Conservation (phyloP, 2,329 filamentous ascomycete genomes). For the Trichoderma sp. region DNA sequence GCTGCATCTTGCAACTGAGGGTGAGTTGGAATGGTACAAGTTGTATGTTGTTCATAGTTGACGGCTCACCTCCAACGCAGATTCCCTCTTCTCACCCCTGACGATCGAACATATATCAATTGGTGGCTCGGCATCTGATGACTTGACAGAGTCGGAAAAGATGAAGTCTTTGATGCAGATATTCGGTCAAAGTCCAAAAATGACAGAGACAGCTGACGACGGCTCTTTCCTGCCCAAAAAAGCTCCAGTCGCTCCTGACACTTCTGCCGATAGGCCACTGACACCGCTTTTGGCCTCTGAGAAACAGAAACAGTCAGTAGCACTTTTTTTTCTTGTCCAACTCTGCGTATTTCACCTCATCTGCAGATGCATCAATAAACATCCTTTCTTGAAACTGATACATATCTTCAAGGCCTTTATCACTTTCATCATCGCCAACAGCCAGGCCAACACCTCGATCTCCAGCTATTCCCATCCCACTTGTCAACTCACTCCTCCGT, state of each 20-base stretch:
- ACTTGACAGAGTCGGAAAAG: constrained; percentile 16
- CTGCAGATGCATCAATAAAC: background rate
- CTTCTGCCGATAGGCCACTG: constrained; percentile 21
- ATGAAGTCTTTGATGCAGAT: constrained; percentile 18
- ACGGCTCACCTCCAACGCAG: background rate
- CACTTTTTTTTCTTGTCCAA: background rate
- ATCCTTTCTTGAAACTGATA: background rate
- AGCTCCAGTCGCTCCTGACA: constrained; percentile 15
- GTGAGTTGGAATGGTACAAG: background rate
- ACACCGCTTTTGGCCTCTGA: constrained; percentile 32
- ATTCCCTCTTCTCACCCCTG: background rate
- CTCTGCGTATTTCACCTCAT: background rate
- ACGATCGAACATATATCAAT: background rate
- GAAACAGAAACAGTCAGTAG: constrained; percentile 28
- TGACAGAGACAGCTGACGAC: background rate
- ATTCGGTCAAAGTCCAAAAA: constrained; percentile 1
- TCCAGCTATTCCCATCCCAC: constrained; percentile 13
- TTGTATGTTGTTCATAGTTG: background rate
- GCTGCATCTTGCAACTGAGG: background rate
- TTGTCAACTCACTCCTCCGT: constrained; percentile 21
- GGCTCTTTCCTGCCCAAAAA: background rate
- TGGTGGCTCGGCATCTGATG: background rate
- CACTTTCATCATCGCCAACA: background rate
- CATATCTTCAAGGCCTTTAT: background rate
- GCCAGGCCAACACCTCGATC: background rate